Base-by-base conservation (phyloP, 768 basidiomycete genomes). In the Porphyrellus cyaneotinctus region DNA sequence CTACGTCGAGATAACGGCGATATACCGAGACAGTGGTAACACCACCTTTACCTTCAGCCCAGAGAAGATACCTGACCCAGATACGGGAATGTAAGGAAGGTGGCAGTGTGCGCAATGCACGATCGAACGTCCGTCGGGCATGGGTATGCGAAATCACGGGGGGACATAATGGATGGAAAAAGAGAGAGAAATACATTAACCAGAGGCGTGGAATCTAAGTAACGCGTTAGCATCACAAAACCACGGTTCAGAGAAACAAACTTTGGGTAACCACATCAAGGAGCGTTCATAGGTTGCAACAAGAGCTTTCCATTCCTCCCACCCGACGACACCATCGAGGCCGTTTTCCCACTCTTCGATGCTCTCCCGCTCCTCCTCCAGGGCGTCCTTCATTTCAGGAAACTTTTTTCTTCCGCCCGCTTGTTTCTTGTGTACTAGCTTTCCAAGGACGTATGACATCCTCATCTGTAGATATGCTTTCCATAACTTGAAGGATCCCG, bases 401-500 rank as follows among this genome's bases (percentile, higher is more conserved):
- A 93, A 80, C 76, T 94, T 95, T 79, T 91, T 97, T 75, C 79
- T 86, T 12, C 91, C 93, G 2, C 92, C 89, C 3, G 89, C 80
- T 44, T 83, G 80, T 75, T 91, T 87, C 71, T 84, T 87, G 38
- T 78, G 67, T 7, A 85, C 70, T 2, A 77, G 79, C 58, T 81
- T 85, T 3, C 95, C 97, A 11, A 95, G 75, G 4, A 98, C 91
- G 70, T 87, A 97, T 2, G 79, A 77, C 78, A 89, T 85, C 43
- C 97, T 81, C 72, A 86, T 83, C 46, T 78, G 78, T 38, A 97
- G 76, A 70, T 99, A 99, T 0, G 90, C 81, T 65, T 92, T 94
- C 97, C 97, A 98, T 47, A 98, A 73, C 69, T 97, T 94, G 82
- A 92, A 98, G 2, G 87, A 91, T 12, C 80, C 83, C 1, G 95